These are phyloP conservation scores for Babesia caballi DNA, from an alignment of 169 alveolate genomes.

Conservation along the genomic window DNA sequence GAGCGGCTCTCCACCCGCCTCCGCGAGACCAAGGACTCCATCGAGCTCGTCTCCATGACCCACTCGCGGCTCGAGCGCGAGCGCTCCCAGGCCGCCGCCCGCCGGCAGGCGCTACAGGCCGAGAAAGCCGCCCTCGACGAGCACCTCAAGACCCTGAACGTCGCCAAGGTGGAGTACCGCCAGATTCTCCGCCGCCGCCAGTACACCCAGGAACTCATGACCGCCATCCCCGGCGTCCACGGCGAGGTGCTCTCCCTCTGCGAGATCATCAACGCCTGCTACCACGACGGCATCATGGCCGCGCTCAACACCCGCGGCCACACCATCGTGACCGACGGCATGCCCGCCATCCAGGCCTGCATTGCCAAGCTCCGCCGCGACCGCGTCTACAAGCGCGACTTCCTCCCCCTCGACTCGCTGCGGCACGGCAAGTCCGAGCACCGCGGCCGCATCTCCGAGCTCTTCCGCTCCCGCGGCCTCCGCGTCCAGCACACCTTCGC, in stretches of 20 bases:
- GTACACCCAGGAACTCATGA: constrained; percentile 52
- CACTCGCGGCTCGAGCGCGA: constrained; percentile 25
- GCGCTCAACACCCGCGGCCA: constrained; percentile 62
- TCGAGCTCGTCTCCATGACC: constrained; percentile 44
- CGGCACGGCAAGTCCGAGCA: constrained; percentile 44
- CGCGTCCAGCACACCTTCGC: constrained; percentile 37
- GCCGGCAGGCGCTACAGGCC: constrained; percentile 19
- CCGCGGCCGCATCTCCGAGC: constrained; percentile 11
- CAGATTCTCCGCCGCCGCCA: constrained; percentile 55
- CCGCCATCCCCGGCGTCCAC: constrained; percentile 55
- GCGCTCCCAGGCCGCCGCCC: constrained; percentile 1
- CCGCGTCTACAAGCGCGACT: constrained; percentile 63
- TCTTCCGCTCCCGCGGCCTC: not conserved
- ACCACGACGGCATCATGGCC: constrained; percentile 65
- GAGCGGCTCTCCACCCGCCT: constrained; percentile 26
- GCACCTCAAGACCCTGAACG: constrained; percentile 49
- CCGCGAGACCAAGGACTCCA: constrained; percentile 38
- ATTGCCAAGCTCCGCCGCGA: constrained; percentile 54
- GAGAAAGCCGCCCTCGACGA: constrained; percentile 54
- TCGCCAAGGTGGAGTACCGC: constrained; percentile 61
- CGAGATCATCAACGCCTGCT: constrained; percentile 61
- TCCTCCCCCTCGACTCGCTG: constrained; percentile 63
- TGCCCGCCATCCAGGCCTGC: constrained; percentile 55
- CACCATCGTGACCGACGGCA: constrained; percentile 55
- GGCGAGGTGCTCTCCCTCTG: constrained; percentile 69